phyloP scores from a whole-genome alignment of 2,329 filamentous ascomycete genomes.

The Cytospora chrysosperma region DNA sequence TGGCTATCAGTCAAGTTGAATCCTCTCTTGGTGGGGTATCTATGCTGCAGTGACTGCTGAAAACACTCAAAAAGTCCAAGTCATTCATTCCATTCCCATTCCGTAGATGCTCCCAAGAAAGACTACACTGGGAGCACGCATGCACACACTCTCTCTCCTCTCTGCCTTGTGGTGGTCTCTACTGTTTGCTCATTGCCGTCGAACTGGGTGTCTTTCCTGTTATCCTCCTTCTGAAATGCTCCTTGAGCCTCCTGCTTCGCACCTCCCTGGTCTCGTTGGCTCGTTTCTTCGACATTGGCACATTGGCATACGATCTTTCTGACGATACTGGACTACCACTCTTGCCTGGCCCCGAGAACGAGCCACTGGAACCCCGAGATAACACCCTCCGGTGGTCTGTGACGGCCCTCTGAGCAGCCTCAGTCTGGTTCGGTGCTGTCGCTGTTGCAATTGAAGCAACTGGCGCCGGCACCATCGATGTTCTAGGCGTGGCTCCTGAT shows the following conservation, averaged over 20 bases:
- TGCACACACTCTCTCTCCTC: too few relatives aligned
- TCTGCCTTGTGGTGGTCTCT: neutral
- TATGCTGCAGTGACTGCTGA: too few relatives aligned
- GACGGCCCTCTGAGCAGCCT: neutral
- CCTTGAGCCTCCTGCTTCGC: constrained; percentile 14
- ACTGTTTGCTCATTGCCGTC: constrained; percentile 6
- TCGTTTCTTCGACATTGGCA: constrained; percentile 1
- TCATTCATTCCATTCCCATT: too few relatives aligned
- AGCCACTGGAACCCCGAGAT: neutral
- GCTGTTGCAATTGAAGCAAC: neutral
- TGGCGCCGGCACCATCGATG: neutral
- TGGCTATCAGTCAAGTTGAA: too few relatives aligned
- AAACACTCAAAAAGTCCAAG: too few relatives aligned
- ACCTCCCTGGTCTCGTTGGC: constrained; percentile 8
- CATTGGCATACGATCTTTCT: neutral
- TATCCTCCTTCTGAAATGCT: constrained; percentile 1
- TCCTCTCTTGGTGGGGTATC: too few relatives aligned
- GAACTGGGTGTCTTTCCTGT: neutral
- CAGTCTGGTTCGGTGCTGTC: neutral
- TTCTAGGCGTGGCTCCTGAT: neutral
- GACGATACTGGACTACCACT: constrained; percentile 12
- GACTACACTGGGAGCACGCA: too few relatives aligned
- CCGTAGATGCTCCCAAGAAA: too few relatives aligned
- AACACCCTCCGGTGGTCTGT: neutral
- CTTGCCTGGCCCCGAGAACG: neutral